These are phyloP conservation scores for Carnegiea gigantea DNA, from an alignment of 179 eudicot genomes.

Conservation along the genomic window DNA sequence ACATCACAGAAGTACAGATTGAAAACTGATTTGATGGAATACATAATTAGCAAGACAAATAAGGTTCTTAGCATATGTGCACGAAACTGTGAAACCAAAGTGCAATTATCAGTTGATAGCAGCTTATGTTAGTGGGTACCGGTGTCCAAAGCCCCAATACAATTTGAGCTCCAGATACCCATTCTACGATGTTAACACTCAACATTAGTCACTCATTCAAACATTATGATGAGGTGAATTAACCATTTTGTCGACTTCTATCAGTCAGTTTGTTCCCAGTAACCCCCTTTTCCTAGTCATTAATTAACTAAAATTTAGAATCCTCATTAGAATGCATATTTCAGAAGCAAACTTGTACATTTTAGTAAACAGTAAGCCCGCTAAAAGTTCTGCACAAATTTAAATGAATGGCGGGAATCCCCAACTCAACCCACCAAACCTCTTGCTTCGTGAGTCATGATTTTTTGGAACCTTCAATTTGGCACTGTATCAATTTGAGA, in stretches of 20 bases:
- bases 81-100: background rate
- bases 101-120: background rate
- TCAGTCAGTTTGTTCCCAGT: background rate
- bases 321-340: background rate
- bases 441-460: constrained; percentile 3
- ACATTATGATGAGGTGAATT: background rate
- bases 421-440: constrained; percentile 3
- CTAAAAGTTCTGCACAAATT: constrained; percentile 9
- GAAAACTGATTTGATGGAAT: background rate
- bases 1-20: constrained; percentile 11
- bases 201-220: background rate
- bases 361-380: background rate
- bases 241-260: background rate
- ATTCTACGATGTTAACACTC: background rate
- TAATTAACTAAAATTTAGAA: background rate
- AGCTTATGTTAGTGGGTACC: constrained; percentile 9
- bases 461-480: constrained; percentile 16
- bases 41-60: constrained; percentile 2
- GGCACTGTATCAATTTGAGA: constrained; percentile 18
- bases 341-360: background rate
- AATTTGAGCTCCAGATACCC: background rate
- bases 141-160: background rate
- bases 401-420: constrained; percentile 13
- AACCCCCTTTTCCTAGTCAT: background rate
- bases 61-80: background rate